Base-by-base conservation (phyloP, 2,329 filamentous ascomycete species). In the Neopestalotiopsis sp. region DNA sequence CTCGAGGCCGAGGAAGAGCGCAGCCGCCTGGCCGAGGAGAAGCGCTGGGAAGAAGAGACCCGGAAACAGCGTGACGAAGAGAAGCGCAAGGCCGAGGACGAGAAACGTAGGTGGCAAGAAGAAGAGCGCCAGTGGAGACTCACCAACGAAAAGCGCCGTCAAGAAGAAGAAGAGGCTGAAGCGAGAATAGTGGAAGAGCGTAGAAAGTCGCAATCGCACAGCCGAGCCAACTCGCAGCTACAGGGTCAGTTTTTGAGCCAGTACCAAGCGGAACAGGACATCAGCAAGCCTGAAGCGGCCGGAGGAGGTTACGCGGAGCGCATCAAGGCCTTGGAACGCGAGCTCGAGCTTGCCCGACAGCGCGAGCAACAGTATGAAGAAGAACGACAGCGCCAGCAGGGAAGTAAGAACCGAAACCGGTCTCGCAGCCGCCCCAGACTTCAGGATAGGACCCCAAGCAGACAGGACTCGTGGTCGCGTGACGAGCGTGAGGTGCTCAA, bases 241-340 rank as follows among this genome's bases (percentile, higher is more conserved):
- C 91, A 91, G 70, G 94, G 94, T 2, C 94, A 97, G 77, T 95
- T 91, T 74, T 86, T 97, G 65, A 95, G 93, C 76, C 92, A 97
- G 77, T 97, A 97, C 78, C 92, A 94, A 78, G 90, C 91, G 24
- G 91, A 94, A 73, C 90, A 92, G 77, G 79, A 85, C 70, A 76
- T 79, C 67, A 28, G 24, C 24, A 73, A 75, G 74, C 78, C 81
- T 69, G 76, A 76, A 75, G 81, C 76, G 24, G 80, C 77, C 32
- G 80, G 80, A 20, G 83, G 85, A 67, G 24, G 24, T 28, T 87
- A 95, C 78, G 89, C 85, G 71, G 88, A 86, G 71, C 90, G 94
- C 56, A 91, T 98, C 71, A 88, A 88, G 74, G 91, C 98, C 77
- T 86, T 98, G 5, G 95, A 98, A 81, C 86, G 88, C 81, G 84